Conservation (phyloP, 345 rosid genomes). For the Ceriops zippeliana region DNA sequence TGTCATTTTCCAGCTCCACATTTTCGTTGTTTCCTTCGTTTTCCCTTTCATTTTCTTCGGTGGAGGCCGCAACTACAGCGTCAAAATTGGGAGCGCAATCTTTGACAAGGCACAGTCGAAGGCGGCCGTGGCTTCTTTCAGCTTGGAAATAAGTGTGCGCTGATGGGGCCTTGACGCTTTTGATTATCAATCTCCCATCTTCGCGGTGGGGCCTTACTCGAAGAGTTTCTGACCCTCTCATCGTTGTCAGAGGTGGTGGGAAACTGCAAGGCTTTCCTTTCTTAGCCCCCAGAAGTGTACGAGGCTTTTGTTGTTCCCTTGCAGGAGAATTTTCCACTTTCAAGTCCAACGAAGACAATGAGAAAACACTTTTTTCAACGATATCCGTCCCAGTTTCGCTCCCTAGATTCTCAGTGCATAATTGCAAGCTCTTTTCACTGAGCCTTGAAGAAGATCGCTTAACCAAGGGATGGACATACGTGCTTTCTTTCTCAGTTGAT, state of each 20-base stretch:
- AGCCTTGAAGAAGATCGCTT: constrained; percentile 49
- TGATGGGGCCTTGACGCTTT: constrained; percentile 41
- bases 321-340: constrained; percentile 19
- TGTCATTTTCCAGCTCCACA: constrained; percentile 13
- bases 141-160: constrained; percentile 39
- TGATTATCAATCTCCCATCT: constrained; percentile 62
- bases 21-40: neutral
- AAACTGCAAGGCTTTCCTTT: constrained; percentile 35
- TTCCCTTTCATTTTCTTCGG: constrained; percentile 1
- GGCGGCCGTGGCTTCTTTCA: constrained; percentile 78
- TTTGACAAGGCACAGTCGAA: constrained; percentile 43
- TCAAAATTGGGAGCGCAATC: constrained; percentile 24
- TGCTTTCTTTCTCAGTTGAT: constrained; percentile 11
- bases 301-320: constrained; percentile 24
- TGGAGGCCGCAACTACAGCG: constrained; percentile 5
- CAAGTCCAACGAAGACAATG: constrained; percentile 19
- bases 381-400: constrained; percentile 72
- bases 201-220: constrained; percentile 63
- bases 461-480: constrained; percentile 42
- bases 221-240: constrained; percentile 46
- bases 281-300: constrained; percentile 24
- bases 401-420: constrained; percentile 84
- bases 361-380: constrained; percentile 30
- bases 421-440: constrained; percentile 65
- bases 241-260: constrained; percentile 82